A percentile compares a stretch with the other conserved stretches of the same genome.
Evolutionary conservation across 495 filamentous ascomycete genomes (phyloP).

Genomic region (Neurospora hispaniola): DNA sequence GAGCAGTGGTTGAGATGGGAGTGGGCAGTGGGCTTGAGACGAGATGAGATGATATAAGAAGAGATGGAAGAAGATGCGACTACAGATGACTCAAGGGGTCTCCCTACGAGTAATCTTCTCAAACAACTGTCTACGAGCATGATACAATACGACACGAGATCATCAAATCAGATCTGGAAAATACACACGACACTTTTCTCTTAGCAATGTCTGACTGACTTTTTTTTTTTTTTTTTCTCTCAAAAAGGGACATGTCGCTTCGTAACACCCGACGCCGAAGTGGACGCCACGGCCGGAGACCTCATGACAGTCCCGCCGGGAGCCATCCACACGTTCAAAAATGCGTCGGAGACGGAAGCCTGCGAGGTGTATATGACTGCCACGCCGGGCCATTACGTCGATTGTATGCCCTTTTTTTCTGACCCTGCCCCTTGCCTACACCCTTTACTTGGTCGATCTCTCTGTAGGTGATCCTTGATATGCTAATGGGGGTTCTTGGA

Average conservation of each 20-base stretch:
- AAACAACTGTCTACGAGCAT: too few relatives aligned
- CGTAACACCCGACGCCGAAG: conserved; percentile 30
- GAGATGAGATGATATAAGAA: background rate
- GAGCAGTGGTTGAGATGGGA: background rate
- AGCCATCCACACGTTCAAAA: conserved; percentile 44
- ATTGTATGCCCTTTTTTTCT: background rate
- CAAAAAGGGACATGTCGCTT: conserved; percentile 19
- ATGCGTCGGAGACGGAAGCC: conserved; percentile 40
- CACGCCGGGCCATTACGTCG: conserved; percentile 28
- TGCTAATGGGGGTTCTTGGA: background rate
- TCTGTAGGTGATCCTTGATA: background rate
- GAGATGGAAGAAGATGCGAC: background rate
- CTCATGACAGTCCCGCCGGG: conserved; percentile 41
- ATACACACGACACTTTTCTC: background rate
- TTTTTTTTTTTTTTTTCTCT: background rate
- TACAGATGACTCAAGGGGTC: too few relatives aligned
- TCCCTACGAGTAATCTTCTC: too few relatives aligned
- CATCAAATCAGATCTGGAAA: too few relatives aligned
- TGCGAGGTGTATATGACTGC: conserved; percentile 45
- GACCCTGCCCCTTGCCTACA: background rate
- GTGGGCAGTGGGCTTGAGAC: too few relatives aligned
- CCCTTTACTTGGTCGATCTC: background rate
- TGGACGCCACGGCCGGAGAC: conserved; percentile 39
- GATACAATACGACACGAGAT: too few relatives aligned
- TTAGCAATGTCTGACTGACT: background rate